Conservation (phyloP, 257 asterid genomes). For the Scutellaria galericulata region DNA sequence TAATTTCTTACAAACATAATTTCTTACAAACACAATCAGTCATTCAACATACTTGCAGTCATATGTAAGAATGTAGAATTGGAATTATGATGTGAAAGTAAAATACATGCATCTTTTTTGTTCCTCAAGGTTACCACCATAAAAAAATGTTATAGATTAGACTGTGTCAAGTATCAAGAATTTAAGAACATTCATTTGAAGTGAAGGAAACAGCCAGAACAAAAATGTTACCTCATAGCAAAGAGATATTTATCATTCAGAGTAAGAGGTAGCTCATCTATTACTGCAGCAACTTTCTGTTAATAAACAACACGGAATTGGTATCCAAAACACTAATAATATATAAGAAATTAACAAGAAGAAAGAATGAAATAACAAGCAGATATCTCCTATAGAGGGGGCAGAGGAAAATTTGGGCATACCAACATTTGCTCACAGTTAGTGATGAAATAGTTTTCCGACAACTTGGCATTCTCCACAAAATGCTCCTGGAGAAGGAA, state of each 20-base stretch:
- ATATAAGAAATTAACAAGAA: neutral
- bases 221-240: constrained; percentile 67
- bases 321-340: constrained; percentile 19
- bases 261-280: constrained; percentile 83
- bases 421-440: constrained; percentile 83
- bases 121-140: constrained; percentile 11
- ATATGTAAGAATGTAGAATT: constrained; percentile 15
- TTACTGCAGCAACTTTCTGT: constrained; percentile 90
- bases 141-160: neutral
- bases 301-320: constrained; percentile 29
- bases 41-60: neutral
- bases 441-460: constrained; percentile 74
- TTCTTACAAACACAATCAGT: neutral
- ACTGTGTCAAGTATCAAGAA: neutral
- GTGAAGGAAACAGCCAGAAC: constrained; percentile 12
- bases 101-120: neutral
- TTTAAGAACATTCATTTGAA: neutral
- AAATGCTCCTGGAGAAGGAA: constrained; percentile 69
- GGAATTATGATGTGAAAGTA: neutral
- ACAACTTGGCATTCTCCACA: constrained; percentile 82
- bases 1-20: neutral
- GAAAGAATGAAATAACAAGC: constrained; percentile 5
- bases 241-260: constrained; percentile 84
- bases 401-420: constrained; percentile 31
- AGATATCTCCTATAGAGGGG: constrained; percentile 14